Base-by-base conservation (phyloP, 768 basidiomycete species). In the Boletus pseudopeckii region DNA sequence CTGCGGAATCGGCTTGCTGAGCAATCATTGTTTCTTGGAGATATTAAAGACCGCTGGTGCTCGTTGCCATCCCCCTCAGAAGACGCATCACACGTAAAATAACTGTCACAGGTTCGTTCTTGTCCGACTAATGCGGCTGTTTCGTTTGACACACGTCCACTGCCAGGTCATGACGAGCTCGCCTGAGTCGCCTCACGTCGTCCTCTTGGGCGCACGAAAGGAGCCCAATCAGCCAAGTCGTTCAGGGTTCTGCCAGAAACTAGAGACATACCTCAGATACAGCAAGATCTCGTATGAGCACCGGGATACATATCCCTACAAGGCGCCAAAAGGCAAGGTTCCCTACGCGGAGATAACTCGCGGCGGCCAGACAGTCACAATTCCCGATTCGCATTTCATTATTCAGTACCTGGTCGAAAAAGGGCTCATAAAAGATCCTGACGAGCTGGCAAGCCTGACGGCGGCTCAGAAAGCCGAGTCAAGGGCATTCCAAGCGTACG, bases 321-420 rank as follows among this genome's bases (percentile, higher is more conserved):
- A 59, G 7, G 71, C 54, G 15, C 70, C 71, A 1, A 71, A 73
- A 40, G 66, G 69, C 10, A 73, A 72, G 47, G 58, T 73, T 0
- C 71, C 70, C 20, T 73, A 58, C 22, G 59, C 65, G 7, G 65
- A 70, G 20, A 71, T 71, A 55, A 60, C 54, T 6, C 64, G 63
- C 32, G 63, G 57, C 26, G 51, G 45, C 10, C 58, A 54, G 28
- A 67, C 61, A 0, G 50, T 61, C 45, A 59, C 54, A 2, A 15
- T 70, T 4, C 36, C 70, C 7, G 70, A 71, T 41, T 72, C 70
- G 1, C 71, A 72, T 39, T 71, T 72, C 57, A 70, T 71, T 53
- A 62, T 71, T 26, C 56, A 56, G 38, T 62, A 72, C 32, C 53
- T 72, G n/a, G 57, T 71, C 11, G 61, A 65, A 18, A 56, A 58